Base-by-base conservation (phyloP, 1,139 yeast genomes). In the Zygoascus meyerae region DNA sequence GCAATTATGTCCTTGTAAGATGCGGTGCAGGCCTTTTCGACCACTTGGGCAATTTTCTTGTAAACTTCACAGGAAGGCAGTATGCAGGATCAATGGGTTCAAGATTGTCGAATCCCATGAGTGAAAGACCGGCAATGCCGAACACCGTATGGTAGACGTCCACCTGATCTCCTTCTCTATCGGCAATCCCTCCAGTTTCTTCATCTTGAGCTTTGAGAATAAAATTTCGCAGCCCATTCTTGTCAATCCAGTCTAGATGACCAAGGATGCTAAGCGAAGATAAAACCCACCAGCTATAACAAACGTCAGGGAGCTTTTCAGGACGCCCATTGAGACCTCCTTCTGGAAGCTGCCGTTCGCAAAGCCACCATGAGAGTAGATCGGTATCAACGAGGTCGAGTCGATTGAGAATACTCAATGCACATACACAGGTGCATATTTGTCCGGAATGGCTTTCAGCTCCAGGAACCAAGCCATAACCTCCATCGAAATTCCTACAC, bases 301-400 rank as follows among this genome's bases (percentile, higher is more conserved):
- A 92, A 12, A 86, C 96, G 65, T 92, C 99, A 0, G 97, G 97
- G 21, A 90, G 69, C 63, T 92, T 92, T 54, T 94, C 96, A 0
- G 98, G 98, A 43, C 99, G 76, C 0, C 99, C 99, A 62, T 92
- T 92, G 47, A 92, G 72, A 0, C 99, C 99, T 5, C 99, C 99
- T 21, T 75, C 74, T 2, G 81, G 81, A n/a, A 86, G 76, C 64
- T 92, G 99, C 47, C 99, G 71, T 62, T 92, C 97, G 57, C 92
- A 77, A 16, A 92, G 72, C 97, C 98, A 92, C 77, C 85, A 79
- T 21, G 56, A 49, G 42, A 83, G 69, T 49, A 78, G 62, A 28
- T 77, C 81, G 12, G 66, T 65, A 49, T 78, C 75, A n/a, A 79
- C 71, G 16, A 73, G 55, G 52, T 78, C 77, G 38, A 92, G 64